These are phyloP conservation scores for Candida coleopterorum DNA, from an alignment of 805 yeast genomes.

Conservation along the genomic window DNA sequence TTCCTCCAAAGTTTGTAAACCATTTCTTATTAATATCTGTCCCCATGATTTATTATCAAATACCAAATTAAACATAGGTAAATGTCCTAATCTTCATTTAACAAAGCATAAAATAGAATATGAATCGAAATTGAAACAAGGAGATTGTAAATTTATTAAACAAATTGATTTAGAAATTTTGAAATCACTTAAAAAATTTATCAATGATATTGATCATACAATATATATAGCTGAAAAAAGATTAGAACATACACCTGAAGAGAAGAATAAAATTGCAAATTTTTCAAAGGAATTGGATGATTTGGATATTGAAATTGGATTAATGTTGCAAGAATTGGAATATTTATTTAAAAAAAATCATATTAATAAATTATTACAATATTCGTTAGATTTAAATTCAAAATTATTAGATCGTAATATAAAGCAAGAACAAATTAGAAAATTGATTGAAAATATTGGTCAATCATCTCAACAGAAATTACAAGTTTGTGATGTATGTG, in stretches of 20 bases:
- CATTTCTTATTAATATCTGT: constrained; percentile 80
- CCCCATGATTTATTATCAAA: constrained; percentile 79
- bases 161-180: constrained; percentile 45
- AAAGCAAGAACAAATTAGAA: constrained; percentile 53
- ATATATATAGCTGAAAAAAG: constrained; percentile 59
- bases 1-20: constrained; percentile 60
- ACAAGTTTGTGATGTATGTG: constrained; percentile 87
- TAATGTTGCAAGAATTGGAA: constrained; percentile 63
- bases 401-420: constrained; percentile 45
- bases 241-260: constrained; percentile 72
- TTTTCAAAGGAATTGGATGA: constrained; percentile 55
- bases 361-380: constrained; percentile 46
- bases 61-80: constrained; percentile 79
- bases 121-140: constrained; percentile 42
- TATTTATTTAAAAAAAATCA: constrained; percentile 47
- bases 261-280: constrained; percentile 51
- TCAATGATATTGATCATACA: constrained; percentile 61
- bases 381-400: constrained; percentile 42
- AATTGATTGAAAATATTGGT: constrained; percentile 66
- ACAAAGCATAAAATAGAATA: constrained; percentile 72
- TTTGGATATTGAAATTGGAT: constrained; percentile 57
- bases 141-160: constrained; percentile 43
- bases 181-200: constrained; percentile 47
- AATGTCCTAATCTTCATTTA: constrained; percentile 70
- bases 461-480: constrained; percentile 85